Percentiles rank a stretch among this genome's conserved stretches.
Conservation (phyloP, 2,329 filamentous ascomycete species). For the Penicillium expansum region DNA sequence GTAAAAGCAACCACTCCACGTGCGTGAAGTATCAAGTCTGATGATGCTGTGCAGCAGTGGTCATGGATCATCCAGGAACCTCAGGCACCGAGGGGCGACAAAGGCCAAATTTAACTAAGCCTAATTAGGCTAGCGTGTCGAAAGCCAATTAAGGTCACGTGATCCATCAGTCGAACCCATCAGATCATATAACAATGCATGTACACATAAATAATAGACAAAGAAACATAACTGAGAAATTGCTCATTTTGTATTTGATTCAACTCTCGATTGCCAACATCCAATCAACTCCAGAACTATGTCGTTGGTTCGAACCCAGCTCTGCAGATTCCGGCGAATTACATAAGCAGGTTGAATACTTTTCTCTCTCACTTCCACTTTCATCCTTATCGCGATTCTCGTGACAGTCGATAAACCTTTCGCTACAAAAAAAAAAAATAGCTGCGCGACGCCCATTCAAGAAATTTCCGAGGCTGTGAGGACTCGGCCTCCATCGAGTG, state of each 20-base stretch:
- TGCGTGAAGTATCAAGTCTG: not conserved
- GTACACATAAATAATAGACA: not conserved
- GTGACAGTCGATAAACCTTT: constrained; percentile 7
- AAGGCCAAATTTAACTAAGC: not conserved
- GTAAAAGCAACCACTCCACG: constrained; percentile 1
- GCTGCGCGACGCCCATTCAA: not conserved
- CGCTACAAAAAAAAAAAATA: constrained; percentile 1
- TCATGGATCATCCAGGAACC: constrained; percentile 5
- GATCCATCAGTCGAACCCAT: not conserved
- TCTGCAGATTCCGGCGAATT: not conserved
- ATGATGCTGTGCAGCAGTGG: not conserved
- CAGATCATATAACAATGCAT: no score
- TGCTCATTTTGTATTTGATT: not conserved
- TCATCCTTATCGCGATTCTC: constrained; percentile 11
- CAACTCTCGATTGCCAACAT: not conserved
- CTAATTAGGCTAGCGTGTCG: not conserved
- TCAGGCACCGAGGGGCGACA: not conserved
- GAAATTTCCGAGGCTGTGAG: not conserved
- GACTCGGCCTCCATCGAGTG: constrained; percentile 4
- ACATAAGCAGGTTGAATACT: constrained; percentile 8
- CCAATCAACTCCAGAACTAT: not conserved
- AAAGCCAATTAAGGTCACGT: not conserved
- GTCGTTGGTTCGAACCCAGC: not conserved
- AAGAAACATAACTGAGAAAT: not conserved
- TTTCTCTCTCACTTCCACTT: constrained; percentile 2